phyloP scores from a whole-genome alignment of 2,329 filamentous ascomycete genomes.

The Penicillium hesseltinei region DNA sequence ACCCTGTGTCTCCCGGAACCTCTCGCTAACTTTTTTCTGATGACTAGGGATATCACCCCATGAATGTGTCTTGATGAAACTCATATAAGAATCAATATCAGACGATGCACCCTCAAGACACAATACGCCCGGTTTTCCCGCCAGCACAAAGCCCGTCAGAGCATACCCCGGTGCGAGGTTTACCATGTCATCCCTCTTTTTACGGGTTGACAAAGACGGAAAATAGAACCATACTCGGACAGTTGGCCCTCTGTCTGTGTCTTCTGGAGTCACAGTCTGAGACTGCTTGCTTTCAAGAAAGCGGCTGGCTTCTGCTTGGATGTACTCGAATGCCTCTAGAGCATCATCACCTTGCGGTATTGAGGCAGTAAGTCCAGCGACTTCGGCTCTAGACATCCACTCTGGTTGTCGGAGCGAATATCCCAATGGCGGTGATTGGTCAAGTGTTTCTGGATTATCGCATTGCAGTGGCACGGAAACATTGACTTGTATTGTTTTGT shows the following conservation, averaged over 20 bases:
- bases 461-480: slow-evolving; percentile 29
- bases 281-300: slow-evolving; percentile 28
- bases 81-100: slow-evolving; percentile 59
- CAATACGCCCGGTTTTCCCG: slow-evolving; percentile 56
- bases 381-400: slow-evolving; percentile 54
- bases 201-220: slow-evolving; percentile 59
- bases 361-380: slow-evolving; percentile 38
- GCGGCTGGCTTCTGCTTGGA: slow-evolving; percentile 39
- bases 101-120: slow-evolving; percentile 40
- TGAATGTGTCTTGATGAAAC: slow-evolving; percentile 61
- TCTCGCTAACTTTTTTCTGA: slow-evolving; percentile 63
- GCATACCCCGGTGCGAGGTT: slow-evolving; percentile 52
- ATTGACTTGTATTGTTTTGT: slow-evolving; percentile 30
- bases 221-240: slow-evolving; percentile 64
- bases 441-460: slow-evolving; percentile 10
- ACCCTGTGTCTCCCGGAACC: slow-evolving; percentile 44
- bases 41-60: slow-evolving; percentile 63
- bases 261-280: neutral
- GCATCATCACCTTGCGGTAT: slow-evolving; percentile 47
- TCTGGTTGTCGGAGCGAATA: slow-evolving; percentile 49
- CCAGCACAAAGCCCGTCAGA: slow-evolving; percentile 60
- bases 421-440: slow-evolving; percentile 24
- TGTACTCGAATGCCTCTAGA: slow-evolving; percentile 47
- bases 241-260: slow-evolving; percentile 26
- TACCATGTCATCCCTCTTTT: slow-evolving; percentile 59